Base-by-base conservation (phyloP, 805 yeast genomes). In the Komagataella pastoris region DNA sequence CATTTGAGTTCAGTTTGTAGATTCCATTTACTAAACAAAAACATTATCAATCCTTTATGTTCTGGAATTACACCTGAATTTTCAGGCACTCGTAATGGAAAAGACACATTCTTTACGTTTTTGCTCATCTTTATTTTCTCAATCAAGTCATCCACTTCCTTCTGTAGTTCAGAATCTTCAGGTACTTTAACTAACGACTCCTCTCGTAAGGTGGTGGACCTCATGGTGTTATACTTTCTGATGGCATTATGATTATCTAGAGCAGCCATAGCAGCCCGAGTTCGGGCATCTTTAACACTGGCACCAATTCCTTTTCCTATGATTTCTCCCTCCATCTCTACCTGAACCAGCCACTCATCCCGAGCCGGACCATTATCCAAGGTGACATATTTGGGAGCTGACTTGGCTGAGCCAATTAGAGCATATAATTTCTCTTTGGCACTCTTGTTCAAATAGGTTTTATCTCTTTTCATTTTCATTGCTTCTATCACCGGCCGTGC, bases 251-350 rank as follows among this genome's bases (percentile, higher is more conserved):
- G 76, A 55, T 87, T 80, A 8, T 68, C 65, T 48, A 91, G 68
- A 0, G 91, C 96, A 50, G 72, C 70, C 81, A 83, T 83, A 0
- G 99, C 99, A 0, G 97, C 97, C 52, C 83, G 71, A 19, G 79
- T 65, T 0, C 96, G 93, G 0, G 97, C 98, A 24, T 80, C 83
- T 62, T 85, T 86, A 3, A 73, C 69, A 55, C 79, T 83, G 21
- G 76, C 72, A 2, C 87, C 98, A 6, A 65, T 68, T 3, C 97
- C 98, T 3, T 64, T 66, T 0, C 96, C 96, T 21, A 91, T 69
- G 3, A 78, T 69, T 18, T 82, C 88, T 52, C 75, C 79, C 2
- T 75, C 80, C 63, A 88, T 78, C 46, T 69, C 60, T 58, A 96
- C 85, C 46, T 79, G 76, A 6, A 90, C 93, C 2, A 73, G 66